These are phyloP conservation scores for Aschersonia sp. DNA, from an alignment of 2,329 filamentous ascomycete species.

Conservation along the genomic window DNA sequence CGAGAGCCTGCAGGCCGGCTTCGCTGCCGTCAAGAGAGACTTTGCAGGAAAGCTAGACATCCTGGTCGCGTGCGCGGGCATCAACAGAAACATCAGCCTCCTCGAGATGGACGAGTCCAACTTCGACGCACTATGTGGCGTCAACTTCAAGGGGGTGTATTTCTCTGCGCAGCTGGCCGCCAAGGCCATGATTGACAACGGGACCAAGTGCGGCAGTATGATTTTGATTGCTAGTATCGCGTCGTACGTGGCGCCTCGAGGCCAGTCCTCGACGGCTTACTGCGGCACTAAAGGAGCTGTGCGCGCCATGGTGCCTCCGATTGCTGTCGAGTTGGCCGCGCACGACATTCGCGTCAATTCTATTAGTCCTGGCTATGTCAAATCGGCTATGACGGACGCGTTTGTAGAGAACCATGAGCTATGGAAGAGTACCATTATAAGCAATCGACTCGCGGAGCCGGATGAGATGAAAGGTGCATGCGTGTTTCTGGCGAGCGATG, in stretches of 20 bases:
- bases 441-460: conserved; percentile 27
- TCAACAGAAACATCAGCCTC: conserved; percentile 42
- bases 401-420: conserved; percentile 31
- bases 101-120: conserved; percentile 47
- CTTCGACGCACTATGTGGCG: conserved; percentile 47
- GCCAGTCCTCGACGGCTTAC: conserved; percentile 25
- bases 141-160: conserved; percentile 54
- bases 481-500: conserved; percentile 32
- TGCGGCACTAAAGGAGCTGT: conserved; percentile 13
- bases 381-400: conserved; percentile 26
- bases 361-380: conserved; percentile 28
- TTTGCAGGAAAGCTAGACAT: conserved; percentile 36
- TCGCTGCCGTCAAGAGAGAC: conserved; percentile 28
- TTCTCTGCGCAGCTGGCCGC: conserved; percentile 36
- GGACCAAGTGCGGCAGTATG: conserved; percentile 34
- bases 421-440: conserved; percentile 35
- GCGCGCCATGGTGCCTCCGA: conserved; percentile 11
- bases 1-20: conserved; percentile 32
- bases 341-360: conserved; percentile 31
- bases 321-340: conserved; percentile 13
- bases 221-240: conserved; percentile 39
- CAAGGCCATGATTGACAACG: conserved; percentile 34
- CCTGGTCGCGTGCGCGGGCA: conserved; percentile 44
- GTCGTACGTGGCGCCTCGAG: conserved; percentile 32
- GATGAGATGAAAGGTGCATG: conserved; percentile 34